Evolutionary conservation across 176 grass and related monocot genomes (phyloP), one percentile per base, ranked within the genome.

Genomic region (Tillandsia leiboldiana): DNA sequence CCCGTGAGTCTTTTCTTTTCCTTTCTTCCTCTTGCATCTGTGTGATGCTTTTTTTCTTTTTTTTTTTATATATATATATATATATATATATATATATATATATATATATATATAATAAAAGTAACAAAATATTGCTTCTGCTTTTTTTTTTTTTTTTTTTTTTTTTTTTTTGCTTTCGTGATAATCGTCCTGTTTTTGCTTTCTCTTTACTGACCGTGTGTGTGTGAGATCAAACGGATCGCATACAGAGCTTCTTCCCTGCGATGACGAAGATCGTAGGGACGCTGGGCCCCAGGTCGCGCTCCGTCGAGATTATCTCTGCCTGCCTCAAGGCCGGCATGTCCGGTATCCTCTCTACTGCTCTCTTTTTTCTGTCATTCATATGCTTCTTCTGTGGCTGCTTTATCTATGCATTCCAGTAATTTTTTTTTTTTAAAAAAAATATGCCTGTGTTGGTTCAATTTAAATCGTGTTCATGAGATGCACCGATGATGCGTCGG

Each of bases 201-300:
- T 5, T 15, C 20, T 58, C 2, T 59, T 59, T 59, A 9, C 11
- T 8, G 14, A 20, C 20, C 49, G 66, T 12, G 50, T 81, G 50
- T 81, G 12, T 73, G 20, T 11, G 63, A 50, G 24, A 63, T 53
- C 63, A 11, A 53, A 10, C 69, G 47, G 14, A 51, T 2, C 33
- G 33, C 33, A 4, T 42, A 0, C 84, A 99, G 95, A 94, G 53
- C 78, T 99, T 94, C 61, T 99, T 94, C 82, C 95, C 95, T 54
- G 95, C 95, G 13, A 99, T 94, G 95, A 99, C 95, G 11, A 99
- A 99, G 84, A 99, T 99, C 76, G 90, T 99, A 8, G 95, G 95
- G 20, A 99, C 95, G 71, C 84, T 99, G 3, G 95, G 95, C 2
- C 87, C 95, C 27, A 99, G 88, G 78, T 99, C 95, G 17, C 90